phyloP scores from a whole-genome alignment of 2,329 filamentous ascomycete species.

The Hypoxylon sp. region DNA sequence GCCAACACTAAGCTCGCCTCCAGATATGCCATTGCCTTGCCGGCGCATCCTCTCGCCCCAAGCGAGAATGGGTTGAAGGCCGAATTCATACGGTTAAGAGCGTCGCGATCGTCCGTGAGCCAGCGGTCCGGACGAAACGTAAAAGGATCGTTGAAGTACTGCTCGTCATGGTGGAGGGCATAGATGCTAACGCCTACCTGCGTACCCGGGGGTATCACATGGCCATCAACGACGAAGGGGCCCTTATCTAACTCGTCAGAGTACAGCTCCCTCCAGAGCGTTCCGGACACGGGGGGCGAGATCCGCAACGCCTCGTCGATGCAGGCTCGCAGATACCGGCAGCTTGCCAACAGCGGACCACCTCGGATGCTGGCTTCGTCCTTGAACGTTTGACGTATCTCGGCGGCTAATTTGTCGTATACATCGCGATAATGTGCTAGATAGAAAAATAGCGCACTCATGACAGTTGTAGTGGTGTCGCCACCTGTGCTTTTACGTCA shows the following conservation, averaged over 20 bases:
- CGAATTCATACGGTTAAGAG: no score
- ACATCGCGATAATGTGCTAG: neutral
- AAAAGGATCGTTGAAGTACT: no score
- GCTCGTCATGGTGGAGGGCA: neutral
- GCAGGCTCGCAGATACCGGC: neutral
- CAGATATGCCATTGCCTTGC: no score
- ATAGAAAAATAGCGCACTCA: no score
- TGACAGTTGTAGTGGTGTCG: no score
- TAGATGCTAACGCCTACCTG: neutral
- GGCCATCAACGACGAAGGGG: neutral
- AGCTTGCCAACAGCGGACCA: neutral
- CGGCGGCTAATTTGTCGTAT: neutral
- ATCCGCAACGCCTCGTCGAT: neutral
- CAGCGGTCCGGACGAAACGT: no score
- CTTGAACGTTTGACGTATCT: neutral
- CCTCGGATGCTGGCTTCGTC: neutral
- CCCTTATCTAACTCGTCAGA: neutral
- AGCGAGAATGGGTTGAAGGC: no score
- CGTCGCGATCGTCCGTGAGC: no score
- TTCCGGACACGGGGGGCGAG: neutral
- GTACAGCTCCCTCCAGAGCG: neutral
- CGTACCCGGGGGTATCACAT: neutral
- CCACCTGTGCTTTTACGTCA: no score
- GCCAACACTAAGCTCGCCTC: no score
- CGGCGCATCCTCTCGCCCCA: no score